phyloP scores from a whole-genome alignment of 768 basidiomycete species.

The Crucibulum laeve region DNA sequence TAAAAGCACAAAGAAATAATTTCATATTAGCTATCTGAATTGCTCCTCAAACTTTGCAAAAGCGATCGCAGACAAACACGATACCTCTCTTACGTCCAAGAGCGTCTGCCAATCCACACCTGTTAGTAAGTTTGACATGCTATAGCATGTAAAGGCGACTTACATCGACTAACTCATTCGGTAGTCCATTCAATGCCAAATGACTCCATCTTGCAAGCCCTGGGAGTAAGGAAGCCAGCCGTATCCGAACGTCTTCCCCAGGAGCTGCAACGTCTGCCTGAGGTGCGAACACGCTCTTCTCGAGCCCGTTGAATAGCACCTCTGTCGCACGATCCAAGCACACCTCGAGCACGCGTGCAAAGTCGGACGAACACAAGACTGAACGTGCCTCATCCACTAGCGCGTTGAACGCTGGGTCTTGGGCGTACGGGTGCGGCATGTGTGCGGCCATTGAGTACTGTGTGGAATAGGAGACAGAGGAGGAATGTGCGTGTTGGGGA shows the following conservation, averaged over 20 bases:
- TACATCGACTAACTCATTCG: constrained; percentile 83
- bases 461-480: constrained; percentile 1
- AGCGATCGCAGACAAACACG: constrained; percentile 67
- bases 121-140: neutral
- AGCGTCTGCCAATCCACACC: constrained; percentile 40
- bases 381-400: constrained; percentile 69
- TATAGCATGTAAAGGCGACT: constrained; percentile 23
- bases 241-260: constrained; percentile 45
- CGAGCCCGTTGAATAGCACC: constrained; percentile 59
- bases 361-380: constrained; percentile 65
- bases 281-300: constrained; percentile 53
- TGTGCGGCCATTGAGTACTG: neutral
- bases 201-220: constrained; percentile 77
- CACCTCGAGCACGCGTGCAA: constrained; percentile 64
- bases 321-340: constrained; percentile 68
- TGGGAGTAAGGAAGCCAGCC: constrained; percentile 78
- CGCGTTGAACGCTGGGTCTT: constrained; percentile 48
- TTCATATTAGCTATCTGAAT: constrained; percentile 31
- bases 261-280: constrained; percentile 12
- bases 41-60: constrained; percentile 65
- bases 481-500: constrained; percentile 1
- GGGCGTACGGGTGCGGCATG: constrained; percentile 19
- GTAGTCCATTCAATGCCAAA: constrained; percentile 58
- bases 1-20: too few relatives aligned
- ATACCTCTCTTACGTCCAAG: constrained; percentile 57